These are phyloP conservation scores for Fusarium verticillioides DNA, from an alignment of 2,329 filamentous ascomycete genomes.

Conservation along the genomic window DNA sequence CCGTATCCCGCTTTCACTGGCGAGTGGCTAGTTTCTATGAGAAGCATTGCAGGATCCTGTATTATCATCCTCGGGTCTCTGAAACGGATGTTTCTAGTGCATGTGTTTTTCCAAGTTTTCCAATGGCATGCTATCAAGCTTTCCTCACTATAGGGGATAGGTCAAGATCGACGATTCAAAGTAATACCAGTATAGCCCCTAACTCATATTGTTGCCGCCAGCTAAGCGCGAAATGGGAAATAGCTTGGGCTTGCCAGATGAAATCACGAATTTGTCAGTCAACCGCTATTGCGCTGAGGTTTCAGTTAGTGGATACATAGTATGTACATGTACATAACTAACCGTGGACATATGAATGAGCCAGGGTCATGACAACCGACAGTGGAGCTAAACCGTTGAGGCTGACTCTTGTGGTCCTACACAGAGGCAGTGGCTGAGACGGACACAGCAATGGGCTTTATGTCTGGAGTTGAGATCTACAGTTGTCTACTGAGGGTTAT, in stretches of 20 bases:
- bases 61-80: not conserved
- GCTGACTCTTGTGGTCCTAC: conserved; percentile 6
- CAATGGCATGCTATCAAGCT: not conserved
- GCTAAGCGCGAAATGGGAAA: conserved; percentile 29
- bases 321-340: no score
- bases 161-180: conserved; percentile 23
- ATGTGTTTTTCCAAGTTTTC: not conserved
- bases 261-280: conserved; percentile 31
- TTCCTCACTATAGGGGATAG: not conserved
- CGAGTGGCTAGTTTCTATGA: not conserved
- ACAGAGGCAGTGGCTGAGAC: conserved; percentile 4
- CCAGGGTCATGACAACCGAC: conserved; percentile 14
- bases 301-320: conserved; percentile 27
- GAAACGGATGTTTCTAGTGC: conserved; percentile 11
- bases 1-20: not conserved
- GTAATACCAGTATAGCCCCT: conserved; percentile 18
- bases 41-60: not conserved
- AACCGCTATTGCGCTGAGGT: conserved; percentile 29
- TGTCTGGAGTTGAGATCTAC: conserved; percentile 5
- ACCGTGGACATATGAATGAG: not conserved
- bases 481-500: not conserved
- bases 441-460: not conserved
- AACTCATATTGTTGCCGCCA: conserved; percentile 31
- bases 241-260: conserved; percentile 23
- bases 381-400: conserved; percentile 12